Evolutionary conservation across 805 yeast genomes (phyloP), one percentile per base, ranked within the genome.

Genomic region (Myxozyma nipponensis): DNA sequence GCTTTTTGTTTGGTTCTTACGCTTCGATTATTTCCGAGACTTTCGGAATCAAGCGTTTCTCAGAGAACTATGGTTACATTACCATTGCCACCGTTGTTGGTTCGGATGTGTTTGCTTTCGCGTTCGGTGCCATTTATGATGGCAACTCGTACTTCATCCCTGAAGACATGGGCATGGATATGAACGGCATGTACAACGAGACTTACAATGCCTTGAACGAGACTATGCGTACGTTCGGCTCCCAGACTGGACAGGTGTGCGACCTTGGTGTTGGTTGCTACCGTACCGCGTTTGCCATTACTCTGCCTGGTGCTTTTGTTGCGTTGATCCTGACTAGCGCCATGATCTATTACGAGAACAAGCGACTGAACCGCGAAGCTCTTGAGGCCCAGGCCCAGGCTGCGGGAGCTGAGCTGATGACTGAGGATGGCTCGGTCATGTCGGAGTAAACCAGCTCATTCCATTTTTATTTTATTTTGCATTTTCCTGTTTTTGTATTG

Each of bases 21-120:
- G 93, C 95, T 3, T 79, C 85, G n/a, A 77, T 86, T 19, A 75
- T 83, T n/a, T 77, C 87, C 17, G 91, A 86, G 57, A 66, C 75
- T 7, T 85, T 84, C 68, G 93, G 93, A 1, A 77, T 86, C 70
- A 71, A 71, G 17, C 72, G 77, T 46, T 83, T 84, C 60, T 77
- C 86, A 5, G 79, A 77, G 57, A 83, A 83, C 61, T 85, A 89
- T 86, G 95, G 95, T 0, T 63, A 81, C 32, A 74, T 83, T 21
- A 80, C 82, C 9, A 62, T 83, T 46, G 79, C 89, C 0, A 90
- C 93, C 1, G 55, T 81, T 0, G 52, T 81, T 0, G 62, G 62
- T 28, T 77, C 83, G 36, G 77, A 77, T 56, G 67, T 76, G 51
- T 74, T 85, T 56, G 83, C 86, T 39, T 71, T 74, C 47, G 64